These are phyloP conservation scores for Ramicandelaber brevisporus DNA, from an alignment of 192 early-diverging fungal genomes.

Conservation along the genomic window DNA sequence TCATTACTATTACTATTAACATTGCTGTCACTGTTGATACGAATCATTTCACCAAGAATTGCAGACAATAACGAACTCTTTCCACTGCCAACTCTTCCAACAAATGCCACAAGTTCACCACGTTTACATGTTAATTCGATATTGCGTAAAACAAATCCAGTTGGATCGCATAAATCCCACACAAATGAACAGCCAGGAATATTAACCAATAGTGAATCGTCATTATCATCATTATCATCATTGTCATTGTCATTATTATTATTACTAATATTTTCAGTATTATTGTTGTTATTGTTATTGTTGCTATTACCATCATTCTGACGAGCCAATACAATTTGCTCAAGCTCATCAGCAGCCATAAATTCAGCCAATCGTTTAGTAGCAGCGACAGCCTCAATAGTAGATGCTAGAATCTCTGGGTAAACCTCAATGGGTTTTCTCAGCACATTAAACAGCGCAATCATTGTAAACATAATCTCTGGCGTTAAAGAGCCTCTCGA, in stretches of 20 bases:
- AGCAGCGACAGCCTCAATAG: constrained; percentile 15
- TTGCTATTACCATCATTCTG: too few relatives aligned
- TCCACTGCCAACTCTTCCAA: constrained; percentile 8
- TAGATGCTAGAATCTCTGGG: constrained; percentile 7
- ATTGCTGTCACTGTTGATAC: constrained; percentile 7
- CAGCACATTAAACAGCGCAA: constrained; percentile 19
- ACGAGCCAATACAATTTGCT: constrained; percentile 20
- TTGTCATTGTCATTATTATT: too few relatives aligned
- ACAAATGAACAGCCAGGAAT: too few relatives aligned
- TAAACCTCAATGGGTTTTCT: constrained; percentile 11
- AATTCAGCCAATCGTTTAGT: constrained; percentile 10
- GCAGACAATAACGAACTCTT: constrained; percentile 7
- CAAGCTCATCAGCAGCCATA: constrained; percentile 13
- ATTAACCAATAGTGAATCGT: too few relatives aligned
- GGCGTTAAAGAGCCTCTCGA: constrained; percentile 19
- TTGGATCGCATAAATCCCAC: neutral
- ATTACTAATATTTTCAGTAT: too few relatives aligned
- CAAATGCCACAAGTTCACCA: constrained; percentile 1
- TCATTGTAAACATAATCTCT: constrained; percentile 15
- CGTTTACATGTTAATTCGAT: constrained; percentile 7
- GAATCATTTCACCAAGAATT: constrained; percentile 10
- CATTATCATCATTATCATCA: too few relatives aligned
- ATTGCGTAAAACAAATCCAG: constrained; percentile 4
- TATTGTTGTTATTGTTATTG: too few relatives aligned
- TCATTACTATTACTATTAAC: constrained; percentile 25